Conservation (phyloP, 2,329 filamentous ascomycete genomes). For the Fusarium sublunatum region DNA sequence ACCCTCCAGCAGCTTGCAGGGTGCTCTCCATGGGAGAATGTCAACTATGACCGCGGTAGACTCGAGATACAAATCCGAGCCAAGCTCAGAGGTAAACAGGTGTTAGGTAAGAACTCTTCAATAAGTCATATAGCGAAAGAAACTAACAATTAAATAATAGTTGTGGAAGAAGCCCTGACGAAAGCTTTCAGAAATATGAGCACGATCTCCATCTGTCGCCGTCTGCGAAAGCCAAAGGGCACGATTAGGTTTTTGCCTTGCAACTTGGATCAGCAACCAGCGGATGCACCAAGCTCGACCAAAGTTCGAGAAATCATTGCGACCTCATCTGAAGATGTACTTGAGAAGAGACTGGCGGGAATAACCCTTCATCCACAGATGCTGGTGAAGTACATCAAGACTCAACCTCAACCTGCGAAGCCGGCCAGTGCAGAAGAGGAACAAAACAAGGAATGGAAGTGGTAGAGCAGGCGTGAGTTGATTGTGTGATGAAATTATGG, state of each 20-base stretch:
- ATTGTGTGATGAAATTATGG: constrained; percentile 4
- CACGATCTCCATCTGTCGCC: constrained; percentile 26
- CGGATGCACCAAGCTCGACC: constrained; percentile 40
- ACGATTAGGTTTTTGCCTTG: constrained; percentile 36
- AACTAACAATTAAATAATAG: neutral
- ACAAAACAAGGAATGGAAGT: neutral
- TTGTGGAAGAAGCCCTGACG: neutral
- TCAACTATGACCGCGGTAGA: constrained; percentile 1
- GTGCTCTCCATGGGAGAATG: constrained; percentile 35
- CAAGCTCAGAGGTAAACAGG: constrained; percentile 1
- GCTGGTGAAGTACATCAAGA: constrained; percentile 19
- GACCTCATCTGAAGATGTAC: neutral
- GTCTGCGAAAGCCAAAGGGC: constrained; percentile 27
- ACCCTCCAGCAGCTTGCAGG: constrained; percentile 40
- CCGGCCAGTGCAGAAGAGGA: neutral
- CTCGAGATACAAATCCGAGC: constrained; percentile 27
- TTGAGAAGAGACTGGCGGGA: constrained; percentile 1
- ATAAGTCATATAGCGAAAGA: accelerated
- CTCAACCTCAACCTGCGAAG: neutral
- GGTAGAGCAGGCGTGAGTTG: neutral
- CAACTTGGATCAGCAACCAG: neutral
- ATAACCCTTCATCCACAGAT: constrained; percentile 19
- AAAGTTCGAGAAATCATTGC: constrained; percentile 38
- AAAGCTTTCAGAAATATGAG: constrained; percentile 13
- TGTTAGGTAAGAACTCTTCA: constrained; percentile 3